A percentile compares a stretch with the other conserved stretches of the same genome.
phyloP scores from a whole-genome alignment of 2,329 filamentous ascomycete genomes.

The Arthroderma sp. region DNA sequence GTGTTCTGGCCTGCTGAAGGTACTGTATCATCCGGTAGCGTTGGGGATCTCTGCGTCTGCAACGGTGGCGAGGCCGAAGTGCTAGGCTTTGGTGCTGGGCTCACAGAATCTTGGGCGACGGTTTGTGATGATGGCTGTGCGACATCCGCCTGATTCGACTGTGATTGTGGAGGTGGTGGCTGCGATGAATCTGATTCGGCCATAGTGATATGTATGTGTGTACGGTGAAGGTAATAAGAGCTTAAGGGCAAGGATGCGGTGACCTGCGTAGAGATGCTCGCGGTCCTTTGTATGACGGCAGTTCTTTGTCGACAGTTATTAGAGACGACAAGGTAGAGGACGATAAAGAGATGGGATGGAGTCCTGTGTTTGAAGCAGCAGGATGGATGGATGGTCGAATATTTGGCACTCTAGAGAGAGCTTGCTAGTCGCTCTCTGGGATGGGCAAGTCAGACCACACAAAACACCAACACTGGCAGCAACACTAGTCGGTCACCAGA shows the following conservation, averaged over 20 bases:
- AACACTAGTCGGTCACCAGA: background rate
- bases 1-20: background rate
- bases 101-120: conserved; percentile 16
- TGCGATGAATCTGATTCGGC: conserved; percentile 22
- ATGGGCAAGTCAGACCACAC: no score
- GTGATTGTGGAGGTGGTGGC: conserved; percentile 15
- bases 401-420: background rate
- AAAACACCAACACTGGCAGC: background rate
- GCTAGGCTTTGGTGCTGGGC: conserved; percentile 8
- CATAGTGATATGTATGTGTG: conserved; percentile 20
- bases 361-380: conserved; percentile 3
- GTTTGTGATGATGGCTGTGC: conserved; percentile 16
- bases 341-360: background rate
- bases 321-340: background rate
- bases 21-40: background rate
- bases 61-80: conserved; percentile 12
- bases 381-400: background rate
- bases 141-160: conserved; percentile 11
- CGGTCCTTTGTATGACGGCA: background rate
- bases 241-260: conserved; percentile 14
- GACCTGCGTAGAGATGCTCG: conserved; percentile 8
- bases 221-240: conserved; percentile 3
- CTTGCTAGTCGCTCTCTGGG: no score
- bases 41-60: background rate
- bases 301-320: background rate